Percentiles rank a stretch among this genome's conserved stretches.
phyloP scores from a whole-genome alignment of 2,329 filamentous ascomycete genomes.

The Aspergillus melleus region DNA sequence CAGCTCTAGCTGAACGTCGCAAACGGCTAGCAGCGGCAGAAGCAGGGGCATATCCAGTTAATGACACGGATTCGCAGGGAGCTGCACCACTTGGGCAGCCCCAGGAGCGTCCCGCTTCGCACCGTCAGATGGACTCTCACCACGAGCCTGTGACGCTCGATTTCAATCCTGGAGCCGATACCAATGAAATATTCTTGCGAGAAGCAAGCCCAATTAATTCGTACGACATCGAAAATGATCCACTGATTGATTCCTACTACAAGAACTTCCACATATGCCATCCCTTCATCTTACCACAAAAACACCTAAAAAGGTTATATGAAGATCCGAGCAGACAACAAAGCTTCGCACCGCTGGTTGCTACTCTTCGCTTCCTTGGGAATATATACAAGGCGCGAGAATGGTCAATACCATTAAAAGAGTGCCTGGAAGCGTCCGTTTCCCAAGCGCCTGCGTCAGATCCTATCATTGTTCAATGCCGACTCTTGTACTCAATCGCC shows the following conservation, averaged over 20 bases:
- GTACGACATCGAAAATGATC: conserved; percentile 13
- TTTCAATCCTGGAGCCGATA: not conserved
- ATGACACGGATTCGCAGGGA: not conserved
- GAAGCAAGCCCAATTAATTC: not conserved
- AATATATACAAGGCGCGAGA: conserved; percentile 21
- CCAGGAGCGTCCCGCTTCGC: not conserved
- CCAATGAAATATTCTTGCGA: not conserved
- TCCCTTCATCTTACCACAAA: conserved; percentile 28
- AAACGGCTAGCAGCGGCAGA: conserved; percentile 13
- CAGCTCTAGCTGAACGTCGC: conserved; percentile 24
- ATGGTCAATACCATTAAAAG: conserved; percentile 18
- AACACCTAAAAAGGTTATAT: conserved; percentile 15
- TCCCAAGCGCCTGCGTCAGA: conserved; percentile 10
- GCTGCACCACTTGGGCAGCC: not conserved
- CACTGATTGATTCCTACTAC: conserved; percentile 31
- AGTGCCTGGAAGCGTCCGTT: conserved; percentile 16
- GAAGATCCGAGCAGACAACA: conserved; percentile 12
- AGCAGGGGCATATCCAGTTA: not conserved
- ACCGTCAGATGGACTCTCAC: not conserved
- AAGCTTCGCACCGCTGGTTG: conserved; percentile 23
- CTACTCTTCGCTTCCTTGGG: conserved; percentile 31
- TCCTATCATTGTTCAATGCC: conserved; percentile 25
- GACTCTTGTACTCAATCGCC: conserved; percentile 27
- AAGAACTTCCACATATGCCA: conserved; percentile 32
- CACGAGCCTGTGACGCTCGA: conserved; percentile 4